Evolutionary conservation across 1,139 yeast species (phyloP).

Genomic region (Suhomyces anneliseae): DNA sequence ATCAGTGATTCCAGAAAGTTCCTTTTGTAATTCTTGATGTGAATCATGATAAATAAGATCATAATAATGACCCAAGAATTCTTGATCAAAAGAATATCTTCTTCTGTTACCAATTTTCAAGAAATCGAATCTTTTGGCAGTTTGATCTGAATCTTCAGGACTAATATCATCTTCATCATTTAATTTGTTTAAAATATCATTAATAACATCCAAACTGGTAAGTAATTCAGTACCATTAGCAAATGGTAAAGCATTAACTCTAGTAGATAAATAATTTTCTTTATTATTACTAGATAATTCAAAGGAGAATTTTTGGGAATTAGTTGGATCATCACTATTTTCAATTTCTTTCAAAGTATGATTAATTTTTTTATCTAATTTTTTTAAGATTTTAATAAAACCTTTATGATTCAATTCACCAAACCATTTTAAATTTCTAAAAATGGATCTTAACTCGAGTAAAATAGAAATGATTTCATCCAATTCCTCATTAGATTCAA

Average conservation of each 20-base stretch:
- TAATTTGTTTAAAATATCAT: constrained; percentile 48
- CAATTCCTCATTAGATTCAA: constrained; percentile 58
- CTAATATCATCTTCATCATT: constrained; percentile 23
- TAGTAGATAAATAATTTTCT: constrained; percentile 62
- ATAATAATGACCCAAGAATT: constrained; percentile 25
- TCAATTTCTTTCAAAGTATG: constrained; percentile 18
- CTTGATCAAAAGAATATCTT: constrained; percentile 32
- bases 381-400: constrained; percentile 83
- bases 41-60: constrained; percentile 48
- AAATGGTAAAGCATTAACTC: constrained; percentile 75
- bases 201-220: constrained; percentile 54
- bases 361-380: constrained; percentile 75
- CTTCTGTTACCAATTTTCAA: constrained; percentile 18
- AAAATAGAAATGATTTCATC: constrained; percentile 78
- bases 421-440: constrained; percentile 87
- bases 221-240: constrained; percentile 66
- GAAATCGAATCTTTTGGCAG: constrained; percentile 13
- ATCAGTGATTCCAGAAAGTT: constrained; percentile 31
- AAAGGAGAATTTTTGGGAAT: constrained; percentile 11
- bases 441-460: constrained; percentile 73
- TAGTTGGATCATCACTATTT: constrained; percentile 15
- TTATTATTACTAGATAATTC: constrained; percentile 61
- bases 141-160: constrained; percentile 10
- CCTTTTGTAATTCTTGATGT: constrained; percentile 37
- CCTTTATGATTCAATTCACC: constrained; percentile 93